Evolutionary conservation across 495 filamentous ascomycete genomes (phyloP), one percentile per base, ranked within the genome.

Genomic region (Jackrogersella minutella): DNA sequence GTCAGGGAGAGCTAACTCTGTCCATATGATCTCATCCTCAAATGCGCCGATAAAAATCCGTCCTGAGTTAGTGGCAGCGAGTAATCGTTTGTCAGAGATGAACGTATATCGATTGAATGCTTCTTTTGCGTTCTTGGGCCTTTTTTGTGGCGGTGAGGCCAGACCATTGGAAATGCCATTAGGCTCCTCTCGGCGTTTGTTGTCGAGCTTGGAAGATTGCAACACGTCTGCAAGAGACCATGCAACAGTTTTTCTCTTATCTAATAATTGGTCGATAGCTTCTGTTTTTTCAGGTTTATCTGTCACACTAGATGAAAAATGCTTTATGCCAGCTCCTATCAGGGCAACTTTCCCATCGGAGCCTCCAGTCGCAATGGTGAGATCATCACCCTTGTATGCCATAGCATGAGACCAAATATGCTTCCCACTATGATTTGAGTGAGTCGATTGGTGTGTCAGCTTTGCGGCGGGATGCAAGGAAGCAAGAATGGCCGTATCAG

Each of bases 331-430:
- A 34, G 74, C 70, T 5, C 77, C 70, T 41, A 82, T 70, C 8
- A 84, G 56, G 0, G 73, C 76, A 22, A 86, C 76, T 61, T 84
- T 79, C 10, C 93, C 91, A 79, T 99, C 95, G 16, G 90, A 87
- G n/a, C 92, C 95, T 1, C 94, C 95, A 37, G 90, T 94, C n/a
- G 87, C 87, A 61, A 96, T 72, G 0, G 85, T 50, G 1, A 73
- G 55, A 9, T 68, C 73, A 5, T 74, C 61, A 26, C 70, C 59
- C 6, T 51, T 54, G 11, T 31, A 64, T n/a, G 66, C 64, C 7
- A 90, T 70, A 9, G 85, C 86, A 22, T 86, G 76, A 1, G 92
- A 88, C 93, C 93, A 97, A n/a, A 97, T 87, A 70, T 97, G 91
- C 74, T 97, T 98, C 26, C 95, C 94, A 26, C 77, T 80, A 72